Conservation (phyloP, 148 eudicot genomes). For the Rhododendron simsii region DNA sequence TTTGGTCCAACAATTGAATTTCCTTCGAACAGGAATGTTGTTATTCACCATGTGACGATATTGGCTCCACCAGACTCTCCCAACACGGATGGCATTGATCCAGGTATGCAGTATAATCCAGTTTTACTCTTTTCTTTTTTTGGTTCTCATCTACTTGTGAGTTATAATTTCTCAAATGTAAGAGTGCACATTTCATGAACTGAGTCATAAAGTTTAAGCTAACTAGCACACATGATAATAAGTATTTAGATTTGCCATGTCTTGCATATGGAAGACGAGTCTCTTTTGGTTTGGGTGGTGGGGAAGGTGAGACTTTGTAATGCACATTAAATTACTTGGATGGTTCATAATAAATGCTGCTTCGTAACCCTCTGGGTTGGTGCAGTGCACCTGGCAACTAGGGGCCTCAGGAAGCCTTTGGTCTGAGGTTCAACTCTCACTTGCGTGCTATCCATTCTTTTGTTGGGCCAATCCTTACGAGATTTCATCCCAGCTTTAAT, state of each 20-base stretch:
- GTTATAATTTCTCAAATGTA: background rate
- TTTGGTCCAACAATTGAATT: background rate
- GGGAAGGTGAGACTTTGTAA: background rate
- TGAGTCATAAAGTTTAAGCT: background rate
- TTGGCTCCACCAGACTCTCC: slow-evolving; percentile 92
- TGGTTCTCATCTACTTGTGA: background rate
- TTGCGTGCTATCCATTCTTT: background rate
- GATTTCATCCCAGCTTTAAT: background rate
- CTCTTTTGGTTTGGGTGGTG: background rate
- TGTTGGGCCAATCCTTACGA: background rate
- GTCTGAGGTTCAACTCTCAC: background rate
- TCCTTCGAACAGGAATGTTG: slow-evolving; percentile 65
- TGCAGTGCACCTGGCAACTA: no score
- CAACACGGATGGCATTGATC: slow-evolving; percentile 95
- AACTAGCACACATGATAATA: background rate
- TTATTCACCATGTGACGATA: slow-evolving; percentile 75
- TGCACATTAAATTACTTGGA: background rate
- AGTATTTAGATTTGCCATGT: slow-evolving; percentile 1
- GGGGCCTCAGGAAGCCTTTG: background rate
- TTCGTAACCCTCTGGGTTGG: background rate
- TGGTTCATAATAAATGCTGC: background rate
- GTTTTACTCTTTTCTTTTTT: no score
- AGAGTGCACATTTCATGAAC: background rate
- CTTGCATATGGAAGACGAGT: background rate
- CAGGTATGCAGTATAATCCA: slow-evolving; percentile 45